Conservation (phyloP, 306 rosid genomes). For the Prosopis cineraria region DNA sequence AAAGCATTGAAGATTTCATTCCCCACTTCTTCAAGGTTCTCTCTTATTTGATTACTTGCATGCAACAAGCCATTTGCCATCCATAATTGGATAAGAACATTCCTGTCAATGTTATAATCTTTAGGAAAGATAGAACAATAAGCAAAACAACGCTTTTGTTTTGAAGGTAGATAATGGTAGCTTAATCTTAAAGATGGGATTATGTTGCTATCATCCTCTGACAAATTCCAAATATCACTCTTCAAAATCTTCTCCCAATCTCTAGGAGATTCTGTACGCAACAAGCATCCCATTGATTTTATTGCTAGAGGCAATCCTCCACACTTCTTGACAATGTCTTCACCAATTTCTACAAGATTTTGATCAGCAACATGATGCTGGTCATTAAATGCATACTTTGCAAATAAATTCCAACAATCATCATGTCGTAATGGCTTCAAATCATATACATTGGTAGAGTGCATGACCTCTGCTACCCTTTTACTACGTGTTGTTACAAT, state of each 20-base stretch:
- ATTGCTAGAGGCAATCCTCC: too few relatives aligned
- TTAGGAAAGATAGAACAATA: slow-evolving; percentile 12
- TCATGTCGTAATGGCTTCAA: neutral
- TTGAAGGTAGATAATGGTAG: too few relatives aligned
- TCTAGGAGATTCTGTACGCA: neutral
- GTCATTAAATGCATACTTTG: neutral
- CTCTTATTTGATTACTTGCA: neutral
- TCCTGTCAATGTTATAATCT: neutral
- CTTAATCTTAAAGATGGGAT: too few relatives aligned
- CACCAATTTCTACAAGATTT: neutral
- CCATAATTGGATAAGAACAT: neutral
- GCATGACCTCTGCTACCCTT: neutral
- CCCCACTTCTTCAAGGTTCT: neutral
- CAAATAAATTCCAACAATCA: neutral
- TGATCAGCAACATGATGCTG: neutral
- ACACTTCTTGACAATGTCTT: too few relatives aligned
- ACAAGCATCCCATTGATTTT: neutral
- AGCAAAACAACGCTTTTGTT: neutral
- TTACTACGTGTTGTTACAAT: neutral
- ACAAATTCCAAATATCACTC: too few relatives aligned
- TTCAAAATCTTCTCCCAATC: too few relatives aligned
- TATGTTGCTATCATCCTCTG: too few relatives aligned
- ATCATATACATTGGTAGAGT: neutral
- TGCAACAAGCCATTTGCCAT: slow-evolving; percentile 1
- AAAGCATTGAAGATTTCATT: slow-evolving; percentile 13